A percentile compares a stretch with the other conserved stretches of the same genome.
Conservation (phyloP, 331 rosid species). For the Cydonia oblonga region DNA sequence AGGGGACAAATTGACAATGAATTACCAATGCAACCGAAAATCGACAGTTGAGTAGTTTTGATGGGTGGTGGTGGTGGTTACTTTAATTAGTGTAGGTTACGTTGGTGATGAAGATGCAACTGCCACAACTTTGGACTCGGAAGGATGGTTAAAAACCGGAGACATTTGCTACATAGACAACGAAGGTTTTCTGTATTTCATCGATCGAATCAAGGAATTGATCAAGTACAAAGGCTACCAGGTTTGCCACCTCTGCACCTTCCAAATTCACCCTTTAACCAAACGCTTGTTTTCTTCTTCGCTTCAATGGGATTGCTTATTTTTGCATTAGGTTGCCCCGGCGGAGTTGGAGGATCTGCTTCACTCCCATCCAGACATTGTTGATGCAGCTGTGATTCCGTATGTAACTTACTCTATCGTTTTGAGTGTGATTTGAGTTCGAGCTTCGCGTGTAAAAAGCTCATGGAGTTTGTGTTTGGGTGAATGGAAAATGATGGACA, state of each 20-base stretch:
- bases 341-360: conserved; percentile 63
- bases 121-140: conserved; percentile 1
- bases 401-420: neutral
- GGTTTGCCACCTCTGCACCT: neutral
- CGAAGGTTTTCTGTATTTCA: conserved; percentile 14
- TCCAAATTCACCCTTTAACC: neutral
- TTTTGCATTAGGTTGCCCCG: conserved; percentile 45
- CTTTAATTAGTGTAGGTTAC: neutral
- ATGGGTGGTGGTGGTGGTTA: neutral
- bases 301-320: neutral
- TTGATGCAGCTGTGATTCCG: conserved; percentile 71
- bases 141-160: conserved; percentile 32
- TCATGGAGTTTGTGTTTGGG: neutral
- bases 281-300: neutral
- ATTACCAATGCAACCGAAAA: too few species aligned
- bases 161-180: conserved; percentile 22
- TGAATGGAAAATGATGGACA: neutral
- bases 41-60: neutral
- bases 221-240: conserved; percentile 28
- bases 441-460: neutral
- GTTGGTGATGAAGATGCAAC: conserved; percentile 20
- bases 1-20: too few species aligned
- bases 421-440: neutral
- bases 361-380: conserved; percentile 41
- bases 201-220: conserved; percentile 27